Conservation (phyloP, 345 rosid species). For the Microthlaspi erraticum region DNA sequence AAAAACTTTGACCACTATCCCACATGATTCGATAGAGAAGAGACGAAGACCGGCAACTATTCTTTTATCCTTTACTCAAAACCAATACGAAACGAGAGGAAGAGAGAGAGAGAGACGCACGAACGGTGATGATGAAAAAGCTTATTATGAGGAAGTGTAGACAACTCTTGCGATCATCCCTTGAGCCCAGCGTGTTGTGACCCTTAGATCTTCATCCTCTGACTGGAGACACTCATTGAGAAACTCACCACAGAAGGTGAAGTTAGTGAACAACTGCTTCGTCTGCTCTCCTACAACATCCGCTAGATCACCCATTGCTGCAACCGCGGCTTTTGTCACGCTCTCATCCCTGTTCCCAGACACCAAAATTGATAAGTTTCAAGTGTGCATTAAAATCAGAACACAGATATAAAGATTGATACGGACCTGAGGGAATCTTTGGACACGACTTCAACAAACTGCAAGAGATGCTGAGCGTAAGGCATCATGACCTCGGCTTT, state of each 20-base stretch:
- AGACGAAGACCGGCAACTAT: constrained; percentile 36
- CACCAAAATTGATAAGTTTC: background rate
- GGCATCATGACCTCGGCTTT: constrained; percentile 85
- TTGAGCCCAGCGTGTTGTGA: constrained; percentile 86
- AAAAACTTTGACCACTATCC: constrained; percentile 35
- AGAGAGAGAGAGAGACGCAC: constrained; percentile 5
- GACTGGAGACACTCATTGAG: constrained; percentile 78
- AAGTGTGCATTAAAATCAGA: background rate
- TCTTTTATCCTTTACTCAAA: constrained; percentile 29
- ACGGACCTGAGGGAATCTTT: constrained; percentile 66
- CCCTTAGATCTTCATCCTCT: constrained; percentile 85
- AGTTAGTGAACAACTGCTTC: constrained; percentile 67
- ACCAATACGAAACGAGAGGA: constrained; percentile 32
- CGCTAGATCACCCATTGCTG: constrained; percentile 94
- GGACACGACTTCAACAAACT: constrained; percentile 79
- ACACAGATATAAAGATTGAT: background rate
- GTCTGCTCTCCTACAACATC: constrained; percentile 80
- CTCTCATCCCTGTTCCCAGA: constrained; percentile 68
- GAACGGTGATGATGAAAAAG: constrained; percentile 7
- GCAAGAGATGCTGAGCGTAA: constrained; percentile 80
- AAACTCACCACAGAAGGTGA: constrained; percentile 62
- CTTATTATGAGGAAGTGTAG: constrained; percentile 45
- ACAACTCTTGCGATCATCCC: constrained; percentile 83
- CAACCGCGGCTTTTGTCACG: constrained; percentile 88
- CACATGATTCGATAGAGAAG: constrained; percentile 30